Base-by-base conservation (phyloP, 768 basidiomycete genomes). In the Termitomyces sp. region DNA sequence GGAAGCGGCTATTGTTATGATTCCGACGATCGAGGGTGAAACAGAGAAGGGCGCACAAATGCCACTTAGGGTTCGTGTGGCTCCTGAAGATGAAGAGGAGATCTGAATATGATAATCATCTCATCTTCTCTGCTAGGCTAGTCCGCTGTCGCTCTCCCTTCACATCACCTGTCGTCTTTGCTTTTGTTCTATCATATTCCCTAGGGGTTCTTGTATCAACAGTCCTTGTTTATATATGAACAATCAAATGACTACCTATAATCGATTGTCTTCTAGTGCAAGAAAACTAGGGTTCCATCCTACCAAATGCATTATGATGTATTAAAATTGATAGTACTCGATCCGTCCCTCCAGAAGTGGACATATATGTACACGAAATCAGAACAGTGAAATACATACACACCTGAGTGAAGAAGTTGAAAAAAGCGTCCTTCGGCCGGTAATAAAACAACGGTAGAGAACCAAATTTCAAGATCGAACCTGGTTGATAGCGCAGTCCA, bases 1-100 rank as follows among this genome's bases (percentile, higher is more conserved):
- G 22, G 76, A 78, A 63, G 62, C 71, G 13, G 72, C 70, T 31
- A 50, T 76, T 12, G 65, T 77, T 3, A 74, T 79, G 75, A 62
- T 69, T 10, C 77, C 75, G 11, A 73, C 72, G 11, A 63, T 77
- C 31, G 74, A 75, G 61, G 76, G 75, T 3, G 64, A 77, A 59
- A 58, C 66, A 3, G 70, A 73, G 58, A 76, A 77, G 59, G 76
- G 73, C 7, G 63, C 65, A 7, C 76, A 77, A 56, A 55, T 79
- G 38, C 76, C 76, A 13, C 61, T 78, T 48, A 60, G 60, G 49
- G 68, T 79, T 22, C 68, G 62, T n/a, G 56, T 73, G 23, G 74
- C 69, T 11, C 54, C 66, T 15, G 60, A 63, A 57, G 67, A 66
- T 11, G 57, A 66, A 20, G 60, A 31, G 61, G 16, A 57, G 44